Evolutionary conservation across 2,329 filamentous ascomycete species (phyloP).

Genomic region (Mollisia scopiformis): DNA sequence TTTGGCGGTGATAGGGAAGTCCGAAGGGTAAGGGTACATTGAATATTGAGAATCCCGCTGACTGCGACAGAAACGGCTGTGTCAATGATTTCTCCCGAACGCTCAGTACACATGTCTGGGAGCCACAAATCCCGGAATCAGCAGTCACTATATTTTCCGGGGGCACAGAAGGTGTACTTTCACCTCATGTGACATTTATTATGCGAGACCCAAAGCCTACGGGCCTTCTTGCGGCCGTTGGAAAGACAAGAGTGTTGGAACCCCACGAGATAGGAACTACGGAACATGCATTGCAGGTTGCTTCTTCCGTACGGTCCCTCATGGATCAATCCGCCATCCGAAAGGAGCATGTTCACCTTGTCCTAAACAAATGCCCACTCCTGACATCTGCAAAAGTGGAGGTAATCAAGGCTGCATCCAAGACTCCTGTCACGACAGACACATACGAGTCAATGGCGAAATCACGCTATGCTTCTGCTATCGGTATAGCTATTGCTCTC

Average conservation of each 20-base stretch:
- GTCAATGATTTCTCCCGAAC: conserved; percentile 41
- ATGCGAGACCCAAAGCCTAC: conserved; percentile 22
- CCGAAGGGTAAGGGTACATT: conserved; percentile 29
- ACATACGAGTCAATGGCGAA: conserved; percentile 40
- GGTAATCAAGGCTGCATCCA: conserved; percentile 26
- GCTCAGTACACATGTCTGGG: conserved; percentile 36
- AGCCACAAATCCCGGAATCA: conserved; percentile 33
- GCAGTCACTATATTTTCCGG: conserved; percentile 39
- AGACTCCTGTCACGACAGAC: conserved; percentile 32
- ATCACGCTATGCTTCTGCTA: conserved; percentile 37
- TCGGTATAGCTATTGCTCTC: conserved; percentile 36
- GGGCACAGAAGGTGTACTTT: conserved; percentile 38
- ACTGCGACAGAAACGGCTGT: conserved; percentile 37
- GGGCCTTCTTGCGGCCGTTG: conserved; percentile 33
- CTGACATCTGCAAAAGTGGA: conserved; percentile 35
- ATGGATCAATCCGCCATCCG: conserved; percentile 24
- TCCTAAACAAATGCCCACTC: conserved; percentile 37
- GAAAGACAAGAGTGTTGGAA: conserved; percentile 32
- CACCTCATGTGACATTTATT: conserved; percentile 38
- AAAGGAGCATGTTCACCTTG: conserved; percentile 30
- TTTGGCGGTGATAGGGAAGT: conserved; percentile 38
- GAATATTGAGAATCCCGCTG: not conserved
- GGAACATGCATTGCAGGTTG: conserved; percentile 32
- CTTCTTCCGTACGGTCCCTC: conserved; percentile 24
- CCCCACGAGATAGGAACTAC: conserved; percentile 36